phyloP scores from a whole-genome alignment of 305 asterid genomes.

The Rubia tinctorum region DNA sequence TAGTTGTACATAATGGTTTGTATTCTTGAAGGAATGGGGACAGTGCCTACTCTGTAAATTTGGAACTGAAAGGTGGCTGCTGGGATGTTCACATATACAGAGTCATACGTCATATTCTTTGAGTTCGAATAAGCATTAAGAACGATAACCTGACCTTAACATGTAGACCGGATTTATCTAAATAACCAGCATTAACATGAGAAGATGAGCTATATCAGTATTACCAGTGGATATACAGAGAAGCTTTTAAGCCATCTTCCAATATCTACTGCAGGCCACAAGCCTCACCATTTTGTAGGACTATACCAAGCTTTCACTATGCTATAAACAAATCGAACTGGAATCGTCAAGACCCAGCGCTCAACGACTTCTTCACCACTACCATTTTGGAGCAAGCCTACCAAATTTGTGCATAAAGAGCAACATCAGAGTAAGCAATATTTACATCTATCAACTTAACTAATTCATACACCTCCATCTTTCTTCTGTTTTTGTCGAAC shows the following conservation, averaged over 20 bases:
- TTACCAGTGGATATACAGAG: no score
- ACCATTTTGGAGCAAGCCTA: background rate
- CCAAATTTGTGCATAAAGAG: background rate
- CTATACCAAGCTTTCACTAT: background rate
- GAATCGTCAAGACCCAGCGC: background rate
- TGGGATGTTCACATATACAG: background rate
- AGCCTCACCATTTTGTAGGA: background rate
- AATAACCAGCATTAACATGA: no score
- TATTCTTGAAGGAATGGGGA: no score
- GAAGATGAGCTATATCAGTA: no score
- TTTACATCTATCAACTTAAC: background rate
- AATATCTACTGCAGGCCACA: no score
- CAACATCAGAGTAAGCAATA: background rate
- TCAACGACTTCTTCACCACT: background rate
- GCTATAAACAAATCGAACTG: background rate
- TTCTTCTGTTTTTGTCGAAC: background rate
- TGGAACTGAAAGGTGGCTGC: background rate
- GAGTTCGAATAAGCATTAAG: no score
- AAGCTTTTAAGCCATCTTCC: no score
- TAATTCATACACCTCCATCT: background rate
- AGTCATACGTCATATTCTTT: no score
- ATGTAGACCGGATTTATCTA: no score
- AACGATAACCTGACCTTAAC: no score
- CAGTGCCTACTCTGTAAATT: no score
- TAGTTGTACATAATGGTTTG: background rate